These are phyloP conservation scores for Thelonectria discophora DNA, from an alignment of 2,329 filamentous ascomycete species.

Conservation along the genomic window DNA sequence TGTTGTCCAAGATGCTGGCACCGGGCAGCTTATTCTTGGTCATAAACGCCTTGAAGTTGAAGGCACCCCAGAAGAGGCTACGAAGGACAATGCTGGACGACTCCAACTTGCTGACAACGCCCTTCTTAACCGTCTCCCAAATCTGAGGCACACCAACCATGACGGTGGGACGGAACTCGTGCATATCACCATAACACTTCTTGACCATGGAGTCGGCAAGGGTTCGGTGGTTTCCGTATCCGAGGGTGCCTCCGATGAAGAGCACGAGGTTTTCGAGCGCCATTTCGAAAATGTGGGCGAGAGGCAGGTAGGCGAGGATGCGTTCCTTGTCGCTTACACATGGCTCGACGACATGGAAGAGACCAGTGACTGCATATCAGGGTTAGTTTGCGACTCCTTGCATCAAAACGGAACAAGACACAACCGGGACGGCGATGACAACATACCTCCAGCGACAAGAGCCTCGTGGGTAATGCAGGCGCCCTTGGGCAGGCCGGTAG, in stretches of 20 bases:
- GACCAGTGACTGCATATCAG: slow-evolving; percentile 71
- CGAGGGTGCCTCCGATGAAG: slow-evolving; percentile 89
- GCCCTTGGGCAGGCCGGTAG: slow-evolving; percentile 89
- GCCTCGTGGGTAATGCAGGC: slow-evolving; percentile 83
- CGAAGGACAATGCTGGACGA: slow-evolving; percentile 73
- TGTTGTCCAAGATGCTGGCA: slow-evolving; percentile 74
- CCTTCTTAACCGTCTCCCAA: slow-evolving; percentile 98
- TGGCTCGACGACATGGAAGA: slow-evolving; percentile 79
- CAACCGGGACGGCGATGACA: slow-evolving; percentile 44
- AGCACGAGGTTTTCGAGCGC: slow-evolving; percentile 92
- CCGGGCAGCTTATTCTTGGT: slow-evolving; percentile 69
- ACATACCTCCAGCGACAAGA: slow-evolving; percentile 74
- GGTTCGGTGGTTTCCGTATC: slow-evolving; percentile 91
- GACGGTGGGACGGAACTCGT: slow-evolving; percentile 87
- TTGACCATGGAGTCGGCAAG: slow-evolving; percentile 85
- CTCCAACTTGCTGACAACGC: slow-evolving; percentile 82
- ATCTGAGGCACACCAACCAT: slow-evolving; percentile 95
- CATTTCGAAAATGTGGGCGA: slow-evolving; percentile 96
- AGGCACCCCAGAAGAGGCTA: slow-evolving; percentile 79
- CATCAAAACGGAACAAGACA: neutral
- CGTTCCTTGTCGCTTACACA: slow-evolving; percentile 81
- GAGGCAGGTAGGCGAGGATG: slow-evolving; percentile 89
- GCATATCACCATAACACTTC: slow-evolving; percentile 93
- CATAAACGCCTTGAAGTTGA: slow-evolving; percentile 67
- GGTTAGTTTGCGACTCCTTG: slow-evolving; percentile 29